Base-by-base conservation (phyloP, 2,329 filamentous ascomycete species). In the Arthroderma uncinatum region DNA sequence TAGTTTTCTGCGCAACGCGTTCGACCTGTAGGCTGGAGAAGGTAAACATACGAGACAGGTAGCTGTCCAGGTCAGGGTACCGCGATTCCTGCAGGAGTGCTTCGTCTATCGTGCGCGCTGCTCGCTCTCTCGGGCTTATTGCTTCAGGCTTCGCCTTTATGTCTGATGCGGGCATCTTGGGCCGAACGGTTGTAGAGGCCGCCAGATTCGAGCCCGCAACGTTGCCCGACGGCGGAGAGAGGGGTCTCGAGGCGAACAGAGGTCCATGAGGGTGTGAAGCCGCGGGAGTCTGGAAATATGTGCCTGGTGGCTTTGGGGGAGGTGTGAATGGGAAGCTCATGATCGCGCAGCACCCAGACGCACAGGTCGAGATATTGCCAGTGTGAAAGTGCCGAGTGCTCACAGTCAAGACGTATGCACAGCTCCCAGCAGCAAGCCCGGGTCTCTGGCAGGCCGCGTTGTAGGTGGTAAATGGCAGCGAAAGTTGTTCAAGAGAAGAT, bases 41-140 rank as follows among this genome's bases (percentile, higher is more conserved):
- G n/a, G 39, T 56, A 53, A 55, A 80, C 88, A 79, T 78, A 93
- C 90, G 89, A 73, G 85, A 83, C 65, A 94, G 84, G 74, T 95
- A 95, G 58, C 82, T 86, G 70, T 97, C 92, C 16, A 98, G 76
- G 62, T 95, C 89, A 5, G 91, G 91, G 67, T 89, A 98, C 67
- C 82, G 83, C 65, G 84, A 83, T 67, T 97, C 92, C 59, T 80
- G 78, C 59, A 82, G 78, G 47, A 97, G 75, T 47, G 87, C 85
- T 62, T 84, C 81, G 71, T 95, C 95, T 70, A 98, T 85, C 19
- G 87, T 91, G 62, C 79, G 80, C 50, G 90, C 89, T 19, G 89
- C 93, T 71, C 89, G 87, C 63, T 87, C 81, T 59, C 95, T 80
- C 0, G 87, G 86, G 47, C 82, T 83, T 50, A 86, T 66, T n/a